Percentiles rank a stretch among this genome's conserved stretches.
Conservation (phyloP, 2,329 filamentous ascomycete species). For the Epicoccum sorghinum region DNA sequence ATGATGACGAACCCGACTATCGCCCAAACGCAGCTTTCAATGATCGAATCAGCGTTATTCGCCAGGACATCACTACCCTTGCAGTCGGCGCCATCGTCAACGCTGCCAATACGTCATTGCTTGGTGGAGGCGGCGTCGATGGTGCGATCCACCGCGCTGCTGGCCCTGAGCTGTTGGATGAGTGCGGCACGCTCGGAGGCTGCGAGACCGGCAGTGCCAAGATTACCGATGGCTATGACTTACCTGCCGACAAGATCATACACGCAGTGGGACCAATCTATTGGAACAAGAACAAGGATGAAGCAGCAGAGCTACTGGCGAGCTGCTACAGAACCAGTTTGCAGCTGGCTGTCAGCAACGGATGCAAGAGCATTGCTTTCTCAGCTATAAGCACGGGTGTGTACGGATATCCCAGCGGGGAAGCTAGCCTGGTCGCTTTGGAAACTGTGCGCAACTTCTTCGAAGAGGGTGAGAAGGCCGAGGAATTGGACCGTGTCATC, state of each 20-base stretch:
- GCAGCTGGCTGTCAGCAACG: conserved; percentile 71
- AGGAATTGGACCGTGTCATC: conserved; percentile 72
- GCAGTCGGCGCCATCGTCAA: conserved; percentile 86
- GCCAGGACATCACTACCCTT: conserved; percentile 82
- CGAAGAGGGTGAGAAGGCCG: conserved; percentile 50
- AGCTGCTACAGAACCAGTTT: conserved; percentile 75
- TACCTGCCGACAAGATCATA: conserved; percentile 81
- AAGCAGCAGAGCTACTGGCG: conserved; percentile 55
- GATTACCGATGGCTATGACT: conserved; percentile 76
- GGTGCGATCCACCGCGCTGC: conserved; percentile 82
- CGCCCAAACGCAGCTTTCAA: conserved; percentile 55
- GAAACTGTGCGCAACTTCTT: conserved; percentile 64
- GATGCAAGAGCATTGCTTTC: conserved; percentile 78
- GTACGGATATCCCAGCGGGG: conserved; percentile 80
- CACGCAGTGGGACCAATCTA: conserved; percentile 92
- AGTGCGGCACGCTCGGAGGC: conserved; percentile 74
- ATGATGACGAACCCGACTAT: conserved; percentile 18
- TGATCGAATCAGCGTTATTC: conserved; percentile 71
- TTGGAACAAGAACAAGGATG: conserved; percentile 47
- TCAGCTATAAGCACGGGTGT: conserved; percentile 84
- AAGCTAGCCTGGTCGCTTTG: conserved; percentile 76
- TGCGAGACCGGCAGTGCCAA: conserved; percentile 82
- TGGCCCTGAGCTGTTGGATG: conserved; percentile 68
- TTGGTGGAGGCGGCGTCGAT: conserved; percentile 86
- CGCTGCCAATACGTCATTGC: conserved; percentile 79